phyloP scores from a whole-genome alignment of 345 rosid species.

The Eucalyptus camaldulensis region DNA sequence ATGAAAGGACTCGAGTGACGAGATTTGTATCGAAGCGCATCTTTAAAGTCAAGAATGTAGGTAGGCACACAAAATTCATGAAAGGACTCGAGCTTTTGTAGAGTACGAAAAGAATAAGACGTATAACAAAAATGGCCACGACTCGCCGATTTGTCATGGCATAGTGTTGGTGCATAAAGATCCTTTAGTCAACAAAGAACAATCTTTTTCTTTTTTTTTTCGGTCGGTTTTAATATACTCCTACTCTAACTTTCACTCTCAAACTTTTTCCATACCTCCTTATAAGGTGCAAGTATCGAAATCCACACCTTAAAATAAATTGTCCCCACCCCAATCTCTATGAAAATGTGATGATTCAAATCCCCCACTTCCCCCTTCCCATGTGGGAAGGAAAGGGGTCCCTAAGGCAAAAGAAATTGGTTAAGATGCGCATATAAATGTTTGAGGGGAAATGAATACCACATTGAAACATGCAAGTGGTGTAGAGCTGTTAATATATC shows the following conservation, averaged over 20 bases:
- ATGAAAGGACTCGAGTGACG: not conserved
- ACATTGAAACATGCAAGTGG: not conserved
- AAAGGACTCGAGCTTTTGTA: not conserved
- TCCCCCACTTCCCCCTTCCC: no score
- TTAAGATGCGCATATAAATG: not conserved
- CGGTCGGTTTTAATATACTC: rapidly evolving
- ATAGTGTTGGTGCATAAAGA: not conserved
- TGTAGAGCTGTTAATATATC: not conserved
- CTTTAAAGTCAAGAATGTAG: no score
- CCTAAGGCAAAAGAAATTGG: not conserved
- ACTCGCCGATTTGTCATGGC: rapidly evolving
- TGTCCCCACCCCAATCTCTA: rapidly evolving
- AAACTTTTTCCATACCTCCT: no score
- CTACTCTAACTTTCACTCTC: no score
- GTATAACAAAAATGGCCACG: not conserved
- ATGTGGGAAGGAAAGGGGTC: no score
- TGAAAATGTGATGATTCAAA: no score
- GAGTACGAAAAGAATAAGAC: not conserved
- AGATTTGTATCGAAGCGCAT: no score
- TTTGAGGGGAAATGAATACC: not conserved
- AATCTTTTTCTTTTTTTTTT: no score
- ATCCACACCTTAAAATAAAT: rapidly evolving
- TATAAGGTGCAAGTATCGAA: no score
- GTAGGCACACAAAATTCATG: no score
- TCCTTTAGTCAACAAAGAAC: no score